Base-by-base conservation (phyloP, 495 filamentous ascomycete genomes). In the Penicillium parvum region DNA sequence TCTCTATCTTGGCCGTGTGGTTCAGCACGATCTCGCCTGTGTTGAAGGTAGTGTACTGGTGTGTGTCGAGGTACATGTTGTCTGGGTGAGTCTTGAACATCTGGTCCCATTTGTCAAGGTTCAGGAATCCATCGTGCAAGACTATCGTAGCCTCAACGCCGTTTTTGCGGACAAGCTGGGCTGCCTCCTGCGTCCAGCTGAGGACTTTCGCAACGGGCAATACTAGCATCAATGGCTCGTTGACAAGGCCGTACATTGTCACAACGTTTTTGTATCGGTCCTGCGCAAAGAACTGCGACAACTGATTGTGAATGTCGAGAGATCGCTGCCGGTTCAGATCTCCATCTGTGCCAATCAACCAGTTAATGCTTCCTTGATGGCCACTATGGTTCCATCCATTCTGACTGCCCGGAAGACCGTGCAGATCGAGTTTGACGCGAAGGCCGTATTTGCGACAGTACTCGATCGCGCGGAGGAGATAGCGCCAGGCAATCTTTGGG, bases 31-130 rank as follows among this genome's bases (percentile, higher is more conserved):
- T 85, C 63, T 87, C 82, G 34, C 74, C 77, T 10, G 71, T 74
- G 64, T 94, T 91, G 72, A 94, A 95, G 49, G 90, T 94, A 37
- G 86, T 82, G 57, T 95, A 95, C 57, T 94, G 90, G 68, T 99
- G 94, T 32, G 86, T 90, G 65, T 99, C 94, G 7, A 99, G 75
- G 12, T 95, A 72, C 52, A 91, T 66, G 40, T 61, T 47, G 0
- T 65, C 48, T 0, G 69, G 65, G 3, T 61, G 61, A 1, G 71
- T 71, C 49, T 75, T 68, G 28, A 90, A 75, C 68, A 73, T 73
- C 17, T 79, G 81, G 53, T 90, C 77, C 88, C 88, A 95, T 49
- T 89, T 88, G 30, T 61, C 63, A 7, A 95, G 69, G 4, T 88
- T 88, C 44, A 88, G 69, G 61, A 95, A 95, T 4, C 88, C 88